Evolutionary conservation across 2,329 filamentous ascomycete species (phyloP).

Genomic region (Colletotrichum sp.): DNA sequence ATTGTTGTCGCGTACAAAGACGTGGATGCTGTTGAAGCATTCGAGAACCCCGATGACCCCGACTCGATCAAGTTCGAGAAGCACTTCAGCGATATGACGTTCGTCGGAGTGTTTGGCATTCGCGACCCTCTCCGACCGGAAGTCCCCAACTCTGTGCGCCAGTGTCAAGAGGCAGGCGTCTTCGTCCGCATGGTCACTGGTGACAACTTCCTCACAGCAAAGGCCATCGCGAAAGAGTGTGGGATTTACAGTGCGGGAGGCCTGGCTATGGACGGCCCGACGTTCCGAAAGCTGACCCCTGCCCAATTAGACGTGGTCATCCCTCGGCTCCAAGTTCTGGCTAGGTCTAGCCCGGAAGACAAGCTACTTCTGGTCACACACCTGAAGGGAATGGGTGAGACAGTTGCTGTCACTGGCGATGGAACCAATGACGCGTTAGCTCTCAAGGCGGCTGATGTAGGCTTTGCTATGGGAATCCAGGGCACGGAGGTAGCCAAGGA

Average conservation of each 20-base stretch:
- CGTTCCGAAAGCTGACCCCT: slow-evolving; percentile 65
- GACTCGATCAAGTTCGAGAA: slow-evolving; percentile 18
- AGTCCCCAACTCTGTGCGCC: slow-evolving; percentile 41
- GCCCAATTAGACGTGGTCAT: slow-evolving; percentile 62
- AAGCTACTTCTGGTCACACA: slow-evolving; percentile 66
- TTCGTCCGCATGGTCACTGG: slow-evolving; percentile 54
- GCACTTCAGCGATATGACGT: slow-evolving; percentile 42
- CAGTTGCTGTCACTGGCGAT: slow-evolving; percentile 62
- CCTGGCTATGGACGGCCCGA: slow-evolving; percentile 71
- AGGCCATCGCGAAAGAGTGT: slow-evolving; percentile 75
- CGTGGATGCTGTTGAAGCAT: slow-evolving; percentile 47
- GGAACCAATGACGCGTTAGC: slow-evolving; percentile 67
- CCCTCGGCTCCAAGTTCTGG: slow-evolving; percentile 65
- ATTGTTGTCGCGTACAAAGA: slow-evolving; percentile 71
- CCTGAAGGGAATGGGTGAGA: slow-evolving; percentile 66
- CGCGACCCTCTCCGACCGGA: slow-evolving; percentile 50
- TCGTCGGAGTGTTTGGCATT: slow-evolving; percentile 57
- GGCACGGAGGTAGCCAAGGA: slow-evolving; percentile 68
- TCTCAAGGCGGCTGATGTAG: slow-evolving; percentile 64
- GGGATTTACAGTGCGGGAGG: slow-evolving; percentile 67
- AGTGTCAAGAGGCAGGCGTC: slow-evolving; percentile 48
- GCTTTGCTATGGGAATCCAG: slow-evolving; percentile 66
- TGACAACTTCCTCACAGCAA: slow-evolving; percentile 66
- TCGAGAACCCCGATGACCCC: slow-evolving; percentile 9
- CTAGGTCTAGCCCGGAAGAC: slow-evolving; percentile 69